phyloP scores from a whole-genome alignment of 805 yeast genomes.

The Saccharomycopsis fibuligera region DNA sequence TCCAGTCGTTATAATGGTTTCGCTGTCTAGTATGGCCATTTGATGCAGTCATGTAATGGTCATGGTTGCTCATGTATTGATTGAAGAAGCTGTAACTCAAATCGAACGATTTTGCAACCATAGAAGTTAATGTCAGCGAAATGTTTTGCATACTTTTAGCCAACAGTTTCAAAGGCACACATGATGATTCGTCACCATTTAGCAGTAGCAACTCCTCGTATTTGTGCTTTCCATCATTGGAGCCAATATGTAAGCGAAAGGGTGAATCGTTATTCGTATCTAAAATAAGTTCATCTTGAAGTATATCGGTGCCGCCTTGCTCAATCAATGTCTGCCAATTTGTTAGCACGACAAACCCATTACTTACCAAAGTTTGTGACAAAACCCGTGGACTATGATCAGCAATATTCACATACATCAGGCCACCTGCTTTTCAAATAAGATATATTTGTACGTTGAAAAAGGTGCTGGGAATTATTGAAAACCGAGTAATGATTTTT shows the following conservation, averaged over 20 bases:
- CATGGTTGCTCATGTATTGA: neutral
- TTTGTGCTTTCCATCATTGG: too few relatives aligned
- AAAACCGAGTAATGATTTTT: neutral
- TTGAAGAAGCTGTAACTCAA: neutral
- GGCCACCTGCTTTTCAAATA: too few relatives aligned
- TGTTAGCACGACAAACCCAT: neutral
- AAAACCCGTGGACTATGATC: neutral
- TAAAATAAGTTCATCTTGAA: too few relatives aligned
- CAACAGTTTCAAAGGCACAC: too few relatives aligned
- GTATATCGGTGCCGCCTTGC: neutral
- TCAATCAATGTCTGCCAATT: neutral
- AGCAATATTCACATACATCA: too few relatives aligned
- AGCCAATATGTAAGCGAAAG: too few relatives aligned
- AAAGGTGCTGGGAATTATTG: neutral
- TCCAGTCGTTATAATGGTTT: neutral
- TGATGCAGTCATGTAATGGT: neutral
- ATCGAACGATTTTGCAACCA: neutral
- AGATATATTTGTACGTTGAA: neutral
- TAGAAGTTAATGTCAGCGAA: neutral
- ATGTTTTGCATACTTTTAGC: neutral
- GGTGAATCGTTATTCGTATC: too few relatives aligned
- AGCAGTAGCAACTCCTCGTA: too few relatives aligned
- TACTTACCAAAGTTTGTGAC: neutral
- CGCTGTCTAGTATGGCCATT: too few relatives aligned
- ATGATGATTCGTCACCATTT: too few relatives aligned